Percentiles rank a stretch among this genome's conserved stretches.
phyloP scores from a whole-genome alignment of 768 basidiomycete species.

The Hebeloma cylindrosporum region DNA sequence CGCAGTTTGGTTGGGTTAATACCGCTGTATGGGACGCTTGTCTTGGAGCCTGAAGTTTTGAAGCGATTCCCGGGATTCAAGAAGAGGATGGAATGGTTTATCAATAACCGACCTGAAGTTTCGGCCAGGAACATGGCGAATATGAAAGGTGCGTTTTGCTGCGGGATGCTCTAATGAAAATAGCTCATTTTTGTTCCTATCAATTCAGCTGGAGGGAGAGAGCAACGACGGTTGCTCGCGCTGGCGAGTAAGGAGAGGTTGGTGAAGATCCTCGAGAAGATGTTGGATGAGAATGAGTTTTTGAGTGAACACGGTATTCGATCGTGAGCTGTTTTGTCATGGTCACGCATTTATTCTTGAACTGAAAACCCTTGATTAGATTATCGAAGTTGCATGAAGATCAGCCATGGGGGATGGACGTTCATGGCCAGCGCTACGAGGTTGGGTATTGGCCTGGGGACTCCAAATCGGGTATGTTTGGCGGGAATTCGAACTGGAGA shows the following conservation, averaged over 20 bases:
- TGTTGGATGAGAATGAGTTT: conserved; percentile 97
- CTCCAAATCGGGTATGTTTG: conserved; percentile 96
- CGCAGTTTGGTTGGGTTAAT: conserved; percentile 97
- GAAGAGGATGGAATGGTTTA: conserved; percentile 98
- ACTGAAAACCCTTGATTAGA: conserved; percentile 38
- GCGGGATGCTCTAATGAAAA: neutral
- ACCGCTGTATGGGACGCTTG: conserved; percentile 92
- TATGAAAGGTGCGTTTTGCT: conserved; percentile 68
- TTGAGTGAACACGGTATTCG: conserved; percentile 93
- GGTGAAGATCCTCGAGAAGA: conserved; percentile 85
- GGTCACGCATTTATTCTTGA: neutral
- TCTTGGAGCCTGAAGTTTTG: conserved; percentile 85
- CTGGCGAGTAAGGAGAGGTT: conserved; percentile 91
- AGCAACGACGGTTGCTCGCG: conserved; percentile 84
- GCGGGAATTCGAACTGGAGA: conserved; percentile 97
- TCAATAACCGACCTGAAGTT: conserved; percentile 87
- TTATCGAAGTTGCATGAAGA: conserved; percentile 90
- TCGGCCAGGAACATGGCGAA: conserved; percentile 94
- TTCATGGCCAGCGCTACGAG: conserved; percentile 88
- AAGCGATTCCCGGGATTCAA: conserved; percentile 97
- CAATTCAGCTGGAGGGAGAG: conserved; percentile 60
- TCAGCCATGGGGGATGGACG: conserved; percentile 92
- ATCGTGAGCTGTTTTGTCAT: conserved; percentile 62
- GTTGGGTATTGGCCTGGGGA: conserved; percentile 99
- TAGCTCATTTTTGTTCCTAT: conserved; percentile 3